These are phyloP conservation scores for Penstemon newberryi DNA, from an alignment of 257 asterid genomes.

Conservation along the genomic window DNA sequence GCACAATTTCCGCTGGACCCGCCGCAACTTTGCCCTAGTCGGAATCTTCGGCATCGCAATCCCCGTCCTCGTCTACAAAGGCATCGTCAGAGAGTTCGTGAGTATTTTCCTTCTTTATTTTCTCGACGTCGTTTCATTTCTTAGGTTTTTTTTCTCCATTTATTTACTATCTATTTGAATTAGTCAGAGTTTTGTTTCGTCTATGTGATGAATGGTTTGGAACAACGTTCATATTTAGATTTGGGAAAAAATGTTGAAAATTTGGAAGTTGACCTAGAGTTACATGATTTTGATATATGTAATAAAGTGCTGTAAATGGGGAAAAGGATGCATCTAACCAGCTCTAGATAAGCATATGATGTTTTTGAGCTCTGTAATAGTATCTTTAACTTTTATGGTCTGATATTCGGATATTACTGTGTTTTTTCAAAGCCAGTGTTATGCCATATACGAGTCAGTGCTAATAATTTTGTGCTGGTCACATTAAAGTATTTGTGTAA, in stretches of 20 bases:
- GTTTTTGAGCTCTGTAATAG: neutral
- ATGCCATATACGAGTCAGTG: neutral
- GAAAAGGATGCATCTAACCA: neutral
- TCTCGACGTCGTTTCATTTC: neutral
- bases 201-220: neutral
- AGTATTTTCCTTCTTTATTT: conserved; percentile 22
- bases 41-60: conserved; percentile 88
- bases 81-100: conserved; percentile 86
- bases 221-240: neutral
- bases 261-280: neutral
- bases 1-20: conserved; percentile 82
- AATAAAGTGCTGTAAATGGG: too few relatives aligned
- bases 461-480: neutral
- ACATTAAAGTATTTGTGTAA: neutral
- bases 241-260: too few relatives aligned
- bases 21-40: conserved; percentile 81
- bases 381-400: neutral
- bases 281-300: too few relatives aligned
- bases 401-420: neutral
- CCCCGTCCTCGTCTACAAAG: conserved; percentile 77
- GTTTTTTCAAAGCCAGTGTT: neutral
- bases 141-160: neutral
- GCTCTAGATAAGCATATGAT: neutral
- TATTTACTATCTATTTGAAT: neutral
- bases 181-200: neutral